Percentiles rank a stretch among this genome's conserved stretches.
phyloP scores from a whole-genome alignment of 2,329 filamentous ascomycete genomes.

The Hymenoscyphus scutula region DNA sequence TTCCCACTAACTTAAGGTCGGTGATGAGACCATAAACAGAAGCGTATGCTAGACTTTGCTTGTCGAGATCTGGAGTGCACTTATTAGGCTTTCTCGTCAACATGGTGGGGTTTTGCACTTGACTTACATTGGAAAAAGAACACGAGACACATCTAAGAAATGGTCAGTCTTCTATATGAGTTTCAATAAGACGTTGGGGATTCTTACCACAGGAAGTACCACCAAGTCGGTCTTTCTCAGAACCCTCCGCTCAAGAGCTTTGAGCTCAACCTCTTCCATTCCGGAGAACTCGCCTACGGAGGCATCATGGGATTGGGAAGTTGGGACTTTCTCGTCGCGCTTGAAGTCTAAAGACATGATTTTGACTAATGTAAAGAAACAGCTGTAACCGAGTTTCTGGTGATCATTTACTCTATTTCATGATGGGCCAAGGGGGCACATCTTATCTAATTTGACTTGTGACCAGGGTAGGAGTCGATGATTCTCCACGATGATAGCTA shows the following conservation, averaged over 20 bases:
- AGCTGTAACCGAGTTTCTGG: not conserved
- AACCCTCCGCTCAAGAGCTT: slow-evolving; percentile 4
- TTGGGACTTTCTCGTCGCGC: not conserved
- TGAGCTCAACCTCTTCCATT: not conserved
- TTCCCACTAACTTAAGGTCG: slow-evolving; percentile 45
- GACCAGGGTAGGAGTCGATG: not conserved
- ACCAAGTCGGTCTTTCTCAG: slow-evolving; percentile 5
- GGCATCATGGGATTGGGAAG: not conserved
- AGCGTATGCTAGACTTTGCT: slow-evolving; percentile 50
- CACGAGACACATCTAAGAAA: slow-evolving; percentile 7
- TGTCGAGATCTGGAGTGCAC: slow-evolving; percentile 47
- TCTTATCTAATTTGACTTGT: not conserved
- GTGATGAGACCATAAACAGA: slow-evolving; percentile 46
- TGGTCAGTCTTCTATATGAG: not conserved
- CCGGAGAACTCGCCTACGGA: not conserved
- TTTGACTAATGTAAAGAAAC: not conserved
- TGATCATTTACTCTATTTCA: not conserved
- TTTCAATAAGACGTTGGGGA: not conserved
- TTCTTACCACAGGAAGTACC: slow-evolving; percentile 4
- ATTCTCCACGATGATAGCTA: not conserved
- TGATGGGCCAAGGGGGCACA: not conserved
- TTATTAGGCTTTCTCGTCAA: slow-evolving; percentile 24
- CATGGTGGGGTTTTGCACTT: too few relatives aligned
- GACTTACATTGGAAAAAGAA: slow-evolving; percentile 9
- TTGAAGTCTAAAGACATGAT: not conserved